A percentile compares a stretch with the other conserved stretches of the same genome.
Conservation (phyloP, 2,329 filamentous ascomycete genomes). For the Epichloe hybrida region DNA sequence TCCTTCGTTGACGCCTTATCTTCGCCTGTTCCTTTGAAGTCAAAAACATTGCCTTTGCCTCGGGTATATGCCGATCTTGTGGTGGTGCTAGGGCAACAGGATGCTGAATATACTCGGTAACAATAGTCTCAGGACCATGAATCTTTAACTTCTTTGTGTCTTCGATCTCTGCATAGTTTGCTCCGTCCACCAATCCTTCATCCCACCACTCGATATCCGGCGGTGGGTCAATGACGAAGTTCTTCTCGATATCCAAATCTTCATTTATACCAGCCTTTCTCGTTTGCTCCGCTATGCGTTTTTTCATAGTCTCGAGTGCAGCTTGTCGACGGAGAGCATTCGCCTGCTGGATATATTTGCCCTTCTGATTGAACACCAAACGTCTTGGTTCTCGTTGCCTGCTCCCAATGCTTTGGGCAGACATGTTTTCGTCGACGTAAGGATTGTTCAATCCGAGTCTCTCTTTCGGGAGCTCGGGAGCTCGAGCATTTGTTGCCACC, state of each 20-base stretch:
- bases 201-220: conserved; percentile 97
- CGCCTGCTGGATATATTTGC: conserved; percentile 93
- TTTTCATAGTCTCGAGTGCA: conserved; percentile 92
- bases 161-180: conserved; percentile 59
- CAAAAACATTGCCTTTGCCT: conserved; percentile 80
- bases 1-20: conserved; percentile 73
- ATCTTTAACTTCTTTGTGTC: conserved; percentile 57
- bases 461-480: conserved; percentile 1
- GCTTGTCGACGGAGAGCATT: conserved; percentile 79
- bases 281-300: conserved; percentile 73
- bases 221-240: conserved; percentile 70
- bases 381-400: conserved; percentile 60
- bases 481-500: conserved; percentile 6
- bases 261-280: conserved; percentile 90
- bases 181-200: conserved; percentile 66
- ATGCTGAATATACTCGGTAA: conserved; percentile 86
- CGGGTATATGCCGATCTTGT: conserved; percentile 69
- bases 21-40: conserved; percentile 88
- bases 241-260: conserved; percentile 76
- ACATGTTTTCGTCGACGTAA: conserved; percentile 62
- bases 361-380: conserved; percentile 84
- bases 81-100: conserved; percentile 83
- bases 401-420: conserved; percentile 39
- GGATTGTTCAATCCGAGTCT: conserved; percentile 44
- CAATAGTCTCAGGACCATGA: conserved; percentile 64